Base-by-base conservation (phyloP, 371 early-diverging fungal species). In the Entomophthora muscae region DNA sequence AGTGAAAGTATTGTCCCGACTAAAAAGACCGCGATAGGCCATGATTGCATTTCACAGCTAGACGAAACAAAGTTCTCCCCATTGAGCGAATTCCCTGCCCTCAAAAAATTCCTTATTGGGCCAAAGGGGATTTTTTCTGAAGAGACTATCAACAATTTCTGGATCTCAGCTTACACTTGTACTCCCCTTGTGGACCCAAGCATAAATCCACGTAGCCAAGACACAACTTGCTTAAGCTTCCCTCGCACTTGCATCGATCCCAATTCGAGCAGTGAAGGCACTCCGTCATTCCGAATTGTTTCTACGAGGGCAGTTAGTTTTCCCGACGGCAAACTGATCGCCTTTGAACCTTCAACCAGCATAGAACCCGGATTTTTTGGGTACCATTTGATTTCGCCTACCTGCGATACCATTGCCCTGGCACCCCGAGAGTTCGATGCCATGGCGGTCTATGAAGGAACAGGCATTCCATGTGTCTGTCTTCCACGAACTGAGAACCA, bases 401-500 rank as follows among this genome's bases (percentile, higher is more conserved):
- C 78, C 13, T 61, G 69, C 1, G 56, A 67, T 0, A 65, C 74
- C 1, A 68, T 84, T 3, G 78, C 84, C 23, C 61, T 86, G 52
- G 73, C 85, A 0, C 73, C 78, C 27, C 71, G 73, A 42, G 86
- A 86, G 72, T 65, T 82, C 29, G 85, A 85, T 58, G 86, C 86
- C 0, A 76, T 86, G 79, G 83, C 85, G 0, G 83, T 78, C 1
- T 82, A 79, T 62, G 84, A 86, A 67, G 77, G 70, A 29, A 86
- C 86, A 0, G 80, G 79, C 0, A 71, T 86, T 21, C 79, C 84
- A 0, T 69, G 79, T 23, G 64, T 83, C 26, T 74, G 81, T 3
- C 70, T 86, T 27, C 85, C 85, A 7, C 68, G 69, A 0, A 23
- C 66, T 10, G 65, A 76, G 17, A 80, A 81, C 62, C 85, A 85